Percentiles rank a stretch among this genome's conserved stretches.
Evolutionary conservation across 106 monocot genomes (phyloP).

Genomic region (Allium sativum): DNA sequence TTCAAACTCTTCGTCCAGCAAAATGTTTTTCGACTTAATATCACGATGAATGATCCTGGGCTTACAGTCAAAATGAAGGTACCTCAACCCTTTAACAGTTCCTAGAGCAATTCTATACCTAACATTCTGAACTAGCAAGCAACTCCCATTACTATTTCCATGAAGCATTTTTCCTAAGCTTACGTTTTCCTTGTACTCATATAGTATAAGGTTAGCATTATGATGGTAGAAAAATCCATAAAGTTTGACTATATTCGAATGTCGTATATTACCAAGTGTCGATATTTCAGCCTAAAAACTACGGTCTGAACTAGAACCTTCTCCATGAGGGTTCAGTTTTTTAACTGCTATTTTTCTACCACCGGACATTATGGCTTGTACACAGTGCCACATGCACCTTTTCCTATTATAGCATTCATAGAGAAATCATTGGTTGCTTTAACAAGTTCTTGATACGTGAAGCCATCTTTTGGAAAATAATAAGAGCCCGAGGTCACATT

Average conservation of each 20-base stretch:
- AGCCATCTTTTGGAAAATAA: slow-evolving; percentile 37
- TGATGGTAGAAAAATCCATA: slow-evolving; percentile 62
- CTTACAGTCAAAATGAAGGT: slow-evolving; percentile 57
- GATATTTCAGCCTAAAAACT: slow-evolving; percentile 61
- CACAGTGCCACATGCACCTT: slow-evolving; percentile 64
- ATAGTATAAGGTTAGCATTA: slow-evolving; percentile 58
- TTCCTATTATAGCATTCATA: slow-evolving; percentile 47
- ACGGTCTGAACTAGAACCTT: slow-evolving; percentile 43
- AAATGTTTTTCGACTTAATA: slow-evolving; percentile 73
- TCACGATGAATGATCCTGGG: slow-evolving; percentile 68
- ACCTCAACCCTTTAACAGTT: too few relatives aligned
- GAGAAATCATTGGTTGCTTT: slow-evolving; percentile 56
- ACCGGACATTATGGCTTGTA: slow-evolving; percentile 49
- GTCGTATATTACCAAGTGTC: slow-evolving; percentile 55
- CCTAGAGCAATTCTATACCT: too few relatives aligned
- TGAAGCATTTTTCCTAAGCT: slow-evolving; percentile 60
- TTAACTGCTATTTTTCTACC: slow-evolving; percentile 56
- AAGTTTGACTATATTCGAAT: slow-evolving; percentile 75
- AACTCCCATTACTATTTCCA: slow-evolving; percentile 20
- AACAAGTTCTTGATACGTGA: slow-evolving; percentile 65
- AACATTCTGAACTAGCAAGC: slow-evolving; percentile 46
- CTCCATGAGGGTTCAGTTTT: slow-evolving; percentile 46
- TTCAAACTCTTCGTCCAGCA: too few relatives aligned
- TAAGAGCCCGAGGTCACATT: slow-evolving; percentile 35
- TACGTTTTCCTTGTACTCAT: slow-evolving; percentile 70